Base-by-base conservation (phyloP, 352 stramenopile species). In the Pythium phragmitis region DNA sequence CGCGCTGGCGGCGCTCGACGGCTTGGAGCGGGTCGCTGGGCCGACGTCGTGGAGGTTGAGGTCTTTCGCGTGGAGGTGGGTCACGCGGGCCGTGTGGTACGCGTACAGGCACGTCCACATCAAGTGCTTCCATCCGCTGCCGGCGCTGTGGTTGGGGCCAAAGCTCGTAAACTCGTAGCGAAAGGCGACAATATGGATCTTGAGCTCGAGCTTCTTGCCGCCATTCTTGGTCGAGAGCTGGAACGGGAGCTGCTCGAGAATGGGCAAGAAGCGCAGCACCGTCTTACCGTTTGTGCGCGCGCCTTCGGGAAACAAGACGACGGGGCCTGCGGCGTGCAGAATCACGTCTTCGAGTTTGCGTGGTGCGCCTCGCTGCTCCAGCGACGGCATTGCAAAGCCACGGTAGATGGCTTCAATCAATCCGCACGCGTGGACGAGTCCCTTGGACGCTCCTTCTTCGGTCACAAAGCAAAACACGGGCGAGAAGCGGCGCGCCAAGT, bases 271-370 rank as follows among this genome's bases (percentile, higher is more conserved):
- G 53, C 39, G 66, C 16, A 95, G 63, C 37, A 95, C 81, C 12
- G 74, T 79, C 63, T 93, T 92, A 53, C 84, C 82, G 55, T 95
- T 95, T 66, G 77, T 92, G 33, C 84, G 76, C 16, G 72, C 75
- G n/a, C 86, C 86, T 60, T 95, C 86, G 0, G 86, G 76, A 28
- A 95, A 87, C 19, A 95, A 60, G 3, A 93, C 84, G 21, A 93
- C 68, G 1, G 86, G 86, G 11, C 82, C 80, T 5, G 77, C 80
- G 3, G 82, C 77, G 26, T 67, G 62, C 45, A 68, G 51, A 33
- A 93, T 70, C n/a, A 95, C 85, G 34, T 95, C 79, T 41, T 77
- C 74, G 5, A 95, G 75, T 63, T 90, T 91, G 60, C 73, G 72
- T 5, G 75, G 57, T 68, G 51, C 46, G 0, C 23, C 30, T 2